Evolutionary conservation across 129 eudicot species (phyloP), one percentile per base, ranked within the genome.

Genomic region (Ambrosia trifida): DNA sequence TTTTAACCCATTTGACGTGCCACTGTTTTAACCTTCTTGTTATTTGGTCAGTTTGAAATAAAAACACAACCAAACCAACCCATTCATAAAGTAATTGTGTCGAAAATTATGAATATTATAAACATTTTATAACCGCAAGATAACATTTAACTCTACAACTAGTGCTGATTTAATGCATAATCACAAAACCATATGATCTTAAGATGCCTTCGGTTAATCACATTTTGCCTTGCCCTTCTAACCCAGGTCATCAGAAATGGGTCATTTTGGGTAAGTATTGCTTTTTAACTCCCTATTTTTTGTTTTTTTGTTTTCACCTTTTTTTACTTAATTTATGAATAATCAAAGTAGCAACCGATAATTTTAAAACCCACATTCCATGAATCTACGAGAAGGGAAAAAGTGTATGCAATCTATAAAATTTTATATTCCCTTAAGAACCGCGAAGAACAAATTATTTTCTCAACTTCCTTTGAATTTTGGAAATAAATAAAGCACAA

Each of bases 101-200:
- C 41, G 4, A 68, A 17, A 17, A 36, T 63, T 38, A 38, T 10
- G 13, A 63, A 33, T 33, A 31, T n/a, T 11, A 14, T 14, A 51
- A 3, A 69, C 17, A 38, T 11, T 59, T 9, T 28, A 31, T 30
- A 59, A 16, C 11, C 10, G 49, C 28, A 43, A 52, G 44, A 45
- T 9, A 44, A 44, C 68, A 58, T 57, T 56, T 49, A 59, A 56
- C 56, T 66, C 71, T 67, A 67, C 4, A 57, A 41, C 8, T 28
- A 58, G 5, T 58, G 64, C 64, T 30, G 16, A 58, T 58, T 58
- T 58, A 46, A 46, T 11, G 9, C 57, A 68, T 24, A 68, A 6
- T 68, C 19, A 35, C 17, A 57, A 58, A 35, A 47, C 56, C 40
- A 18, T 7, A 32, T 32, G 65, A 59, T 31, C 18, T 59, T 59